Evolutionary conservation across 1,139 yeast species (phyloP), one percentile per base, ranked within the genome.

Genomic region (Pichia terricola): DNA sequence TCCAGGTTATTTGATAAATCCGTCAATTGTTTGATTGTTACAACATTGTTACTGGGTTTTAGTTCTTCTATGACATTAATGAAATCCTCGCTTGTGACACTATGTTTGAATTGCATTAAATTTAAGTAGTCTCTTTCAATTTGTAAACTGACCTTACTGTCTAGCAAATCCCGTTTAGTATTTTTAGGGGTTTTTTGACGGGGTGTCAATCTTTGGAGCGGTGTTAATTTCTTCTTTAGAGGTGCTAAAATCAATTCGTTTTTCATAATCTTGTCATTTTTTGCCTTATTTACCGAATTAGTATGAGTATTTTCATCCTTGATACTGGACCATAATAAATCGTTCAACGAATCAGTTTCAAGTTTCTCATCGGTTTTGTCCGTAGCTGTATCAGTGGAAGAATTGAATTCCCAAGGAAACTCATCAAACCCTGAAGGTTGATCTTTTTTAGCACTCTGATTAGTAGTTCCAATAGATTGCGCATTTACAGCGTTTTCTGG

Each of bases 61-160:
- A 64, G 51, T 6, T 53, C 50, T 38, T 61, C 63, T 33, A 68
- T 66, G 38, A 56, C 56, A 30, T 52, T 53, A 26, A 60, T 45
- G 22, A 65, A 49, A 31, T 63, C 56, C n/a, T 53, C 62, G 16
- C 48, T 49, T 1, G 63, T 50, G 5, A 61, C 53, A 28, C 54
- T 58, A 22, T 59, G 50, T 42, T 59, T 56, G 50, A 65, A 66
- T 5, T 58, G 60, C 54, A 67, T 52, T 31, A 66, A 50, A 42
- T 57, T 56, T 47, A 62, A 58, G 28, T 63, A 46, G 38, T 56
- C 55, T 34, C 59, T 45, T 41, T 60, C 61, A 38, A 58, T 52
- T 40, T 60, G 60, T 22, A 57, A 40, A n/a, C 35, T 43, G 6
- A 41, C 28, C 10, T 28, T 28, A 28, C 10, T 28, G 3, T 32